Percentiles rank a stretch among this genome's conserved stretches.
Conservation (phyloP, 2,329 filamentous ascomycete genomes). For the Stagonosporopsis vannaccii region DNA sequence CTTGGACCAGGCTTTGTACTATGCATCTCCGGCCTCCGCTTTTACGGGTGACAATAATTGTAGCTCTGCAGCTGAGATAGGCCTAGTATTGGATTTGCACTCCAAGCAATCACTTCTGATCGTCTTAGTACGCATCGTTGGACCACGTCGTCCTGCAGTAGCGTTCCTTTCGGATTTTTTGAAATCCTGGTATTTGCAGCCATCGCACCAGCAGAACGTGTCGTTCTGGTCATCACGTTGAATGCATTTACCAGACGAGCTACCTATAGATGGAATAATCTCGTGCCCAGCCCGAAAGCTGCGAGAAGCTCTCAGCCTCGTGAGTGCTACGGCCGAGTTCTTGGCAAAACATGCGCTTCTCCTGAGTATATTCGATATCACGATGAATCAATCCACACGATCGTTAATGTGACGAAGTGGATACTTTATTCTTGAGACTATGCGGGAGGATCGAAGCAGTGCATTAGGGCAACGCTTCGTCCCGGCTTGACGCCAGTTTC, state of each 20-base stretch:
- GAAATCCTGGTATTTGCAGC: too few relatives aligned
- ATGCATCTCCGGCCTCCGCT: neutral
- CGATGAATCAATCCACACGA: too few relatives aligned
- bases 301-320: neutral
- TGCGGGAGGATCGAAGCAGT: neutral
- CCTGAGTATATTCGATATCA: too few relatives aligned
- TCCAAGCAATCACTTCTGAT: neutral
- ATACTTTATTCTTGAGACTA: neutral
- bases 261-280: neutral
- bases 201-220: neutral
- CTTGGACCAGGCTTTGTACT: neutral
- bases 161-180: too few relatives aligned
- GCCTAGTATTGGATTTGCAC: neutral
- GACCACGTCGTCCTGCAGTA: too few relatives aligned
- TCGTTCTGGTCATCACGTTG: neutral
- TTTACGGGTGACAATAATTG: neutral
- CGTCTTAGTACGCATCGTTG: neutral
- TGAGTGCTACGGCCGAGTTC: too few relatives aligned
- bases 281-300: neutral
- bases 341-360: too few relatives aligned
- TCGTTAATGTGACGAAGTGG: too few relatives aligned
- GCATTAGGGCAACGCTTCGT: neutral
- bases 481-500: neutral
- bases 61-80: neutral
- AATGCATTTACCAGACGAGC: too few relatives aligned